Base-by-base conservation (phyloP, 2,329 filamentous ascomycete genomes). In the Erysiphe neolycopersici region DNA sequence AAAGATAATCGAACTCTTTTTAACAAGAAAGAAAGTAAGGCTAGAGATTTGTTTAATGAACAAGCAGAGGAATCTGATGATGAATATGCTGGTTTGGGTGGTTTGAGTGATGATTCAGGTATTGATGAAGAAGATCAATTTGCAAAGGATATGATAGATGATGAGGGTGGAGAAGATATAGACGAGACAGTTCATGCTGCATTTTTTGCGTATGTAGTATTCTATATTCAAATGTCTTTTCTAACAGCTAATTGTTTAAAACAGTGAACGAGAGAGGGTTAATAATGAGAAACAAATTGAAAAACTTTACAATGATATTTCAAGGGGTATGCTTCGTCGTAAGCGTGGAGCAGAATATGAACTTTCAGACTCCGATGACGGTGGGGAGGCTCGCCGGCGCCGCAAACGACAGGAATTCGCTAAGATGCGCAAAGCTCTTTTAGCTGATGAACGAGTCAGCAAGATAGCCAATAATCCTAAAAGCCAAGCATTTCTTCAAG, bases 61-160 rank as follows among this genome's bases (percentile, higher is more conserved):
- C 84, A 92, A 56, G 87, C 89, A 47, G 82, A 93, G 53, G 89
- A 98, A 61, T 98, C 89, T 0, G 91, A 98, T 56, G 89, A 98
- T 57, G 89, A 98, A 59, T 98, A 95, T 58, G 87, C 85, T 35
- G 89, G 89, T 4, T 66, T 98, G 10, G 89, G 89, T 51, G 89
- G 89, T 48, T 78, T 66, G 11, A 87, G 85, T 59, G 85, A 87
- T 47, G 87, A 95, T 51, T 82, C 87, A 49, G 76, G 74, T 38
- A 77, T 70, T 38, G 79, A 84, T 46, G 71, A 81, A 47, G 79
- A 77, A 32, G 73, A 80, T 45, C 75, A 75, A 29, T 68, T 79
- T 8, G 71, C 89, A 48, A 71, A 79, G 51, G 76, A 83, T 48
- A 91, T 98, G 73, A 93, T 98, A 55, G 80, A 89, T 53, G 85